phyloP scores from a whole-genome alignment of 257 asterid species.

The Fraxinus excelsior region DNA sequence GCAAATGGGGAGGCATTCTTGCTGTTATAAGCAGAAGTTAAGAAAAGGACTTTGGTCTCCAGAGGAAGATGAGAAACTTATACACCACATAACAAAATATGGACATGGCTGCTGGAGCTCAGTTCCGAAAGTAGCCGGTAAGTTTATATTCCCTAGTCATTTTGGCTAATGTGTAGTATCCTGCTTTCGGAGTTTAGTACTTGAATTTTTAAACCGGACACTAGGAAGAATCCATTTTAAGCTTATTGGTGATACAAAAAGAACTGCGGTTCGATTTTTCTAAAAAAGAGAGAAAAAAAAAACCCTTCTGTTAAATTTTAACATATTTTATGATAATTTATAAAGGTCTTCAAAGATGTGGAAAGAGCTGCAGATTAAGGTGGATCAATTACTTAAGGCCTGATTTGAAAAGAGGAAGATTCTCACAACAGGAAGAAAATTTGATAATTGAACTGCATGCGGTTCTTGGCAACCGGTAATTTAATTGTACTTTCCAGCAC shows the following conservation, averaged over 20 bases:
- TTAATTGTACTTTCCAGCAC: no score
- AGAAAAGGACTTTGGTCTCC: slow-evolving; percentile 99
- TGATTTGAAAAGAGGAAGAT: slow-evolving; percentile 87
- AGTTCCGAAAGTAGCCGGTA: slow-evolving; percentile 98
- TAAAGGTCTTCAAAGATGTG: slow-evolving; percentile 83
- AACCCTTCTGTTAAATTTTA: no score
- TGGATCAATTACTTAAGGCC: slow-evolving; percentile 96
- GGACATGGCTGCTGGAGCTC: slow-evolving; percentile 99
- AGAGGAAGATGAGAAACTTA: slow-evolving; percentile 94
- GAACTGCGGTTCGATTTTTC: neutral
- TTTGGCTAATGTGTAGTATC: no score
- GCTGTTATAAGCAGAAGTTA: slow-evolving; percentile 82
- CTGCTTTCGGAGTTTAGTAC: no score
- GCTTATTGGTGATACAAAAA: no score
- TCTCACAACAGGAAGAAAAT: slow-evolving; percentile 78
- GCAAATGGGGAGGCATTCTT: slow-evolving; percentile 92
- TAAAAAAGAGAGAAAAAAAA: no score
- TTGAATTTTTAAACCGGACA: neutral
- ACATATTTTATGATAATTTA: neutral
- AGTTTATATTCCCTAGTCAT: neutral
- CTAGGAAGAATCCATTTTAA: neutral
- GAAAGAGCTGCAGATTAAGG: slow-evolving; percentile 92
- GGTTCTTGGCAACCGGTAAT: slow-evolving; percentile 85
- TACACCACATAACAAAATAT: slow-evolving; percentile 67
- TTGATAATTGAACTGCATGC: slow-evolving; percentile 85